Conservation (phyloP, 1,284 basidiomycete genomes). For the Ceratorhiza oryzae-sativae region DNA sequence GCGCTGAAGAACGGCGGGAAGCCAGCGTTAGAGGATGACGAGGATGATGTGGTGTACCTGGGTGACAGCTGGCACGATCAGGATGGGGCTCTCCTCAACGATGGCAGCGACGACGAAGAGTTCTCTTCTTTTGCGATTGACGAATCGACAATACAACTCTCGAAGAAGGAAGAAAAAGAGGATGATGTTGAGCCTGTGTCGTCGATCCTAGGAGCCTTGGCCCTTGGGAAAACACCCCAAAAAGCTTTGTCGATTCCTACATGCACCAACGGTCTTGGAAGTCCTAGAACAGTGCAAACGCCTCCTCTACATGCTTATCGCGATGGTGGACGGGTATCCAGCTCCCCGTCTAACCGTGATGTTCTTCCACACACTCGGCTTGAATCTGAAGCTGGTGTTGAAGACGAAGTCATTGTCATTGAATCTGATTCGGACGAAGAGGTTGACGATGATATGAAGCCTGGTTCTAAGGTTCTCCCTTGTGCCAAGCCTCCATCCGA, state of each 20-base stretch:
- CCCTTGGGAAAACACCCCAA: slow-evolving; percentile 1
- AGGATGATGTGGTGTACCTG: slow-evolving; percentile 34
- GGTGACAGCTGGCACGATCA: slow-evolving; percentile 21
- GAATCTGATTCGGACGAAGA: slow-evolving; percentile 35
- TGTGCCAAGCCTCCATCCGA: neutral
- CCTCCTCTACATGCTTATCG: too few relatives aligned
- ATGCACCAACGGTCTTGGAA: too few relatives aligned
- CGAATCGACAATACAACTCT: slow-evolving; percentile 11
- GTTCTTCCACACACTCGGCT: too few relatives aligned
- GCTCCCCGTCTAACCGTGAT: too few relatives aligned
- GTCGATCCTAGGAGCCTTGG: slow-evolving; percentile 34
- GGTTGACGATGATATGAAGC: neutral
- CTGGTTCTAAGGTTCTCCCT: neutral
- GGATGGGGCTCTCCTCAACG: slow-evolving; percentile 23
- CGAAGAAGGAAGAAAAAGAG: slow-evolving; percentile 18
- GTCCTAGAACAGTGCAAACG: neutral
- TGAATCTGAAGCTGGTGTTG: neutral
- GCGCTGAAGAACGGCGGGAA: slow-evolving; percentile 24
- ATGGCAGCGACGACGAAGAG: slow-evolving; percentile 34
- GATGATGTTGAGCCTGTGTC: slow-evolving; percentile 28
- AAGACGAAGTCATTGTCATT: slow-evolving; percentile 29
- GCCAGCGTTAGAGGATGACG: slow-evolving; percentile 11
- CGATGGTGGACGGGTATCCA: too few relatives aligned
- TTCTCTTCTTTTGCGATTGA: slow-evolving; percentile 22
- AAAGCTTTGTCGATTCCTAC: neutral